Evolutionary conservation across 2,329 filamentous ascomycete species (phyloP), one percentile per base, ranked within the genome.

Genomic region (Alternaria triticimaculans): DNA sequence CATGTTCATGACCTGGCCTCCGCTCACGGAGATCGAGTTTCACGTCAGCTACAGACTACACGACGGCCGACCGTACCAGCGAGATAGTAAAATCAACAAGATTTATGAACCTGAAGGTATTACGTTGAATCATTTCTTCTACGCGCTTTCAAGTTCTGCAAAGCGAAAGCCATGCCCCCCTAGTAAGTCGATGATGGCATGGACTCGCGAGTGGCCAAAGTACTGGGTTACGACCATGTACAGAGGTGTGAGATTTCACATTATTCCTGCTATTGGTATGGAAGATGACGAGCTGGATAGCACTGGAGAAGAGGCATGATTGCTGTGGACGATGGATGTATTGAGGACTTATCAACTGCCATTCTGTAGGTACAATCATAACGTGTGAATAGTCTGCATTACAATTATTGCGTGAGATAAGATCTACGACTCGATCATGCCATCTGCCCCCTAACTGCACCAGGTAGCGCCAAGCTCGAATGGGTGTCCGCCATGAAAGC

Each of bases 401-500:
- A 37, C 20, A 23, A 51, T 51, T n/a, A 51, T 37, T n/a, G 5
- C 0, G 3, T 20, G 20, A 33, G 1, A 21, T 15, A 21, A n/a
- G 28, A n/a, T 10, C 15, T 2, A 37, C 18, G 11, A 1, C 1
- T 2, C 11, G 3, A 30, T 48, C 26, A 76, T 30, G 67, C 72
- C 49, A 76, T 49, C 58, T 88, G 86, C 10, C 85, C 86, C 49
- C 86, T 78, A 26, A 86, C 82, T 43, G 85, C 86, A 60, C 86
- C 86, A n/a, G 84, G 82, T 25, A 86, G 79, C 28, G 83, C 84
- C 46, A 83, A 73, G 72, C 79, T 84, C 3, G 85, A 85, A 78
- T 88, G 86, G 5, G 83, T 81, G 70, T 88, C 86, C 44, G 84
- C 80, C 72, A 87, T 86, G 79, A 87, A 88, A 15, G 71, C 80